Evolutionary conservation across 2,329 filamentous ascomycete species (phyloP).

Genomic region (Parascedosporium putredinis): DNA sequence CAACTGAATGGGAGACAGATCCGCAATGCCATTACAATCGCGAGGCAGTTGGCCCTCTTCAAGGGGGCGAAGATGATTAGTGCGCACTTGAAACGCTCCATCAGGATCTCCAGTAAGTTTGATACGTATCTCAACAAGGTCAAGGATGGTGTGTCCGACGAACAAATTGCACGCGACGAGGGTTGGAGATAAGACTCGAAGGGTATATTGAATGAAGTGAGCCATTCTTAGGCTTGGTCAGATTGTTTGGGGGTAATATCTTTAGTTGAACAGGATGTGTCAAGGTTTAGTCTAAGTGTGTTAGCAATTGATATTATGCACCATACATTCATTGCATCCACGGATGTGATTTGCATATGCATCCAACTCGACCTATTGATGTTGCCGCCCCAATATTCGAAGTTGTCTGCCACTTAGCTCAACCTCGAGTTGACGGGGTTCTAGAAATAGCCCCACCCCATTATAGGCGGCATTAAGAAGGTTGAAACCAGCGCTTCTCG

Average conservation of each 20-base stretch:
- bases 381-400: not conserved
- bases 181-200: no score
- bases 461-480: not conserved
- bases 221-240: no score
- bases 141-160: not conserved
- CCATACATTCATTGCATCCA: no score
- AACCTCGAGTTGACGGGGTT: not conserved
- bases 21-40: constrained; percentile 23
- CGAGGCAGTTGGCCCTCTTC: constrained; percentile 4
- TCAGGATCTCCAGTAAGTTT: not conserved
- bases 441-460: not conserved
- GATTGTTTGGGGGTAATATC: no score
- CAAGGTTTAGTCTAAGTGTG: no score
- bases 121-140: not conserved
- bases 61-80: not conserved
- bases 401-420: no score
- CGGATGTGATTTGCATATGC: no score
- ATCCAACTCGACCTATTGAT: not conserved
- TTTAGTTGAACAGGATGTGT: no score
- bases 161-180: not conserved
- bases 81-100: not conserved
- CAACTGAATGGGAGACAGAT: constrained; percentile 32
- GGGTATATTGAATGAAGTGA: no score
- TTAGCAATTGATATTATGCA: no score
- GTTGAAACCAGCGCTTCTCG: not conserved